Percentiles rank a stretch among this genome's conserved stretches.
Evolutionary conservation across 1,139 yeast genomes (phyloP).

Genomic region (Hanseniaspora uvarum): DNA sequence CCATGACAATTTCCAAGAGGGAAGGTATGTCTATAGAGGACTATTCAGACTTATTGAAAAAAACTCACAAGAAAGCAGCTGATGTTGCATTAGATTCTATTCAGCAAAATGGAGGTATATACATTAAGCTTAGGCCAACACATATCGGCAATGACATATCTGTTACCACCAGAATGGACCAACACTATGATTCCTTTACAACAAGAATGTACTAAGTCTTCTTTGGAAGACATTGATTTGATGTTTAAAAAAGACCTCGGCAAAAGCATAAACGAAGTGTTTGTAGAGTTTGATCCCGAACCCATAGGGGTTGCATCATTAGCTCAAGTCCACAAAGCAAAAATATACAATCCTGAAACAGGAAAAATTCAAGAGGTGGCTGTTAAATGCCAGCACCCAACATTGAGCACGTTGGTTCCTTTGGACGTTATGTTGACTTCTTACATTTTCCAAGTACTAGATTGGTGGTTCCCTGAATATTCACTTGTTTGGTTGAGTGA

Average conservation of each 20-base stretch:
- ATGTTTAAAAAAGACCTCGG: slow-evolving; percentile 66
- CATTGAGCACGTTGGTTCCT: slow-evolving; percentile 78
- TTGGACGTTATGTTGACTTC: slow-evolving; percentile 72
- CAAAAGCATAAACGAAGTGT: slow-evolving; percentile 50
- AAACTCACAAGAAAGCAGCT: slow-evolving; percentile 69
- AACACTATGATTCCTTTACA: slow-evolving; percentile 87
- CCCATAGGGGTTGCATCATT: slow-evolving; percentile 94
- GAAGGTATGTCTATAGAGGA: slow-evolving; percentile 35
- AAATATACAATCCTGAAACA: slow-evolving; percentile 36
- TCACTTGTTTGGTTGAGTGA: slow-evolving; percentile 91
- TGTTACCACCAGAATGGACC: slow-evolving; percentile 91
- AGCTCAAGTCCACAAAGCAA: slow-evolving; percentile 89
- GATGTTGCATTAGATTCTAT: slow-evolving; percentile 66
- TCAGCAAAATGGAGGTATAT: slow-evolving; percentile 81
- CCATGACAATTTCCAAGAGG: slow-evolving; percentile 38
- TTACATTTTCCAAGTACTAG: slow-evolving; percentile 63
- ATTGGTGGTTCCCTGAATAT: slow-evolving; percentile 79
- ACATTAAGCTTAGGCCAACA: slow-evolving; percentile 90
- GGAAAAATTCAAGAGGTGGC: slow-evolving; percentile 62
- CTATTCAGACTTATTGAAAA: slow-evolving; percentile 43
- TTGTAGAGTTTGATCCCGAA: slow-evolving; percentile 51
- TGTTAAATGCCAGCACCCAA: slow-evolving; percentile 89
- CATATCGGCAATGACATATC: slow-evolving; percentile 78
- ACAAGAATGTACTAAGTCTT: slow-evolving; percentile 77
- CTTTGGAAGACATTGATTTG: slow-evolving; percentile 53